Base-by-base conservation (phyloP, 2,329 filamentous ascomycete species). In the Ampelomyces quisqualis region DNA sequence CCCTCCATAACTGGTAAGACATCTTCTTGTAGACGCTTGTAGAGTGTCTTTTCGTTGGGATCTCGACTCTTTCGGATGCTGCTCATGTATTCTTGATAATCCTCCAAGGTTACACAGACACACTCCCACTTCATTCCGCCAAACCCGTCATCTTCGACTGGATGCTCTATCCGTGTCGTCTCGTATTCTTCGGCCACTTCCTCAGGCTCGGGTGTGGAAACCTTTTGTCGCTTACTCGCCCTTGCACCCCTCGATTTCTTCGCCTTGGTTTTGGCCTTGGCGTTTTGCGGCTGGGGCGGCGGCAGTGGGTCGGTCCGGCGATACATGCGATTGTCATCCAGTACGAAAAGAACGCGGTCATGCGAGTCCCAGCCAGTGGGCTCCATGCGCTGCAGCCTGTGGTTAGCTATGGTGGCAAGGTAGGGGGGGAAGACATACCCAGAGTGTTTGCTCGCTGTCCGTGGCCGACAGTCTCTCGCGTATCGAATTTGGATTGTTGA, bases 261-360 rank as follows among this genome's bases (percentile, higher is more conserved):
- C 4, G 74, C 67, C 77, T 85, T 79, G 2, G 68, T 5, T 44
- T 73, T 75, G 3, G 68, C 15, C 47, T 73, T 75, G 4, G 67
- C 45, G 61, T 85, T 85, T 18, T 77, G 68, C 2, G 76, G 65
- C n/a, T 75, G 71, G 10, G 79, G 69, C 5, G 81, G 78, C 2
- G 80, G 75, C 1, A 82, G 80, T 18, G 85, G 78, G 45, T 95
- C 88, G n/a, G 87, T 89, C 47, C 86, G 77, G 40, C 90, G 86
- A 66, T 98, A 98, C 28, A 98, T 75, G 48, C 93, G 81, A 58
- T 96, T 94, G 65, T 98, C 93, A 57, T 97, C 91, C 3, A 98
- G 78, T 3, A 97, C 84, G 60, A 86, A 95, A 64, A 97, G 95
- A 23, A 83, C 84, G 24, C 89, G 84, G 51, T 95, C 90, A 32